Conservation (phyloP, 352 stramenopile genomes). For the Pythium brassicae region DNA sequence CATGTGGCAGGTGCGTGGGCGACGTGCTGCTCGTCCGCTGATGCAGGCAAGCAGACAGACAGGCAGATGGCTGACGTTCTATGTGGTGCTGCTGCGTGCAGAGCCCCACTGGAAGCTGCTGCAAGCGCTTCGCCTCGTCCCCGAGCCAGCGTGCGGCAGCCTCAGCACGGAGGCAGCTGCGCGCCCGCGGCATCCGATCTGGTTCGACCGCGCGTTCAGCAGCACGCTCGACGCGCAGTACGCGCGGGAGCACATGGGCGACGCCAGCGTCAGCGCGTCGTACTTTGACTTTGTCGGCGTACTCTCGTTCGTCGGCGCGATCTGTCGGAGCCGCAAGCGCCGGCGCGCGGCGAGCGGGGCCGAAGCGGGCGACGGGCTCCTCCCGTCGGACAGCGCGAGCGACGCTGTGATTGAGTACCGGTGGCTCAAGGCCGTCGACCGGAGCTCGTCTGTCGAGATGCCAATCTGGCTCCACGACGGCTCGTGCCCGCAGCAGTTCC, state of each 20-base stretch:
- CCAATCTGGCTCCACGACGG: constrained; percentile 36
- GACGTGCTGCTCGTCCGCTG: no score
- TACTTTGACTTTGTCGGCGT: constrained; percentile 72
- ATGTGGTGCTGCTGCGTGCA: constrained; percentile 5
- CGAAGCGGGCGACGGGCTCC: no score
- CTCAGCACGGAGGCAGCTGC: not conserved
- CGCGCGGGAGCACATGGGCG: constrained; percentile 5
- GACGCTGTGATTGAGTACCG: constrained; percentile 26
- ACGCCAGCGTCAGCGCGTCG: constrained; percentile 7
- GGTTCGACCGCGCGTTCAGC: constrained; percentile 44
- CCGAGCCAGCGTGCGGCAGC: constrained; percentile 6
- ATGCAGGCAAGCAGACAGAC: no score
- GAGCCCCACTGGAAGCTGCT: constrained; percentile 60
- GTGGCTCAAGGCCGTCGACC: constrained; percentile 67
- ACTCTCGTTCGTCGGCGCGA: constrained; percentile 41
- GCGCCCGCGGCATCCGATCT: constrained; percentile 14
- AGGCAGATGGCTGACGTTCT: no score
- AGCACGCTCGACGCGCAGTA: constrained; percentile 28
- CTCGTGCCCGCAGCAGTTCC: constrained; percentile 44
- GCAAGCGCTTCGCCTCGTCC: constrained; percentile 24
- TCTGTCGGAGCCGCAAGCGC: constrained; percentile 31
- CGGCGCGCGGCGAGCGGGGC: constrained; percentile 6
- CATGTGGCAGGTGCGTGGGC: constrained; percentile 37
- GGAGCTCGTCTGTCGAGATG: constrained; percentile 38
- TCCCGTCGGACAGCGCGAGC: not conserved